Evolutionary conservation across 139 green algal species (phyloP), one percentile per base, ranked within the genome.

Genomic region (Chlorella sp.): DNA sequence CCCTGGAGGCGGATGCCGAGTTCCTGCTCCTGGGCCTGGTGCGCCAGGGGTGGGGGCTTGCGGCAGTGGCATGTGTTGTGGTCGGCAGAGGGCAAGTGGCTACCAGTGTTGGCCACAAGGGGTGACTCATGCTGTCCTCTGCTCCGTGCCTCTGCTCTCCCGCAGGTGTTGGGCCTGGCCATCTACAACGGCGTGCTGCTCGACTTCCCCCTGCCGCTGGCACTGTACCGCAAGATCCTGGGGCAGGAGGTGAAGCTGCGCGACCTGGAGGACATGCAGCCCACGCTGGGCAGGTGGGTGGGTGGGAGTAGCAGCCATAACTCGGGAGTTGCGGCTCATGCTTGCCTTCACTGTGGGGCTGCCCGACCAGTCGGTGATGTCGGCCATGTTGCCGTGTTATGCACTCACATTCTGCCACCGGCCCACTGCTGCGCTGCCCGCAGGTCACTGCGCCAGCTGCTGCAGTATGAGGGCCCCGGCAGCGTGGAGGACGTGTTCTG

Each of bases 111-210:
- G n/a, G n/a, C n/a, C n/a, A n/a, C n/a, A n/a, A n/a, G n/a, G n/a
- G n/a, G n/a, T n/a, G n/a, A n/a, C n/a, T n/a, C n/a, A n/a, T n/a
- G n/a, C n/a, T n/a, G n/a, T n/a, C n/a, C 26, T 28, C 32, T 25
- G 1, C 28, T 78, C 18, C 15, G 7, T 38, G 41, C 39, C 41
- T 13, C 41, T 36, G 26, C 71, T 26, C 21, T n/a, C 73, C 16
- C 25, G 3, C 74, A 70, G 74, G 92, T 98, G 82, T 87, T 98
- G 38, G 95, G 96, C 5, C 90, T 98, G 56, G 95, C 96, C 62
- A 94, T 98, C 73, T 98, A 98, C 93, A 98, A 98, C 91, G 88
- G 89, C 47, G 96, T 98, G 69, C 92, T 98, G 85, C 92, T 98
- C 55, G 95, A 97, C 92, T 96, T 98, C 82, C 93, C 95, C 9